Percentiles rank a stretch among this genome's conserved stretches.
Evolutionary conservation across 495 filamentous ascomycete species (phyloP).

Genomic region (Neurospora sp.): DNA sequence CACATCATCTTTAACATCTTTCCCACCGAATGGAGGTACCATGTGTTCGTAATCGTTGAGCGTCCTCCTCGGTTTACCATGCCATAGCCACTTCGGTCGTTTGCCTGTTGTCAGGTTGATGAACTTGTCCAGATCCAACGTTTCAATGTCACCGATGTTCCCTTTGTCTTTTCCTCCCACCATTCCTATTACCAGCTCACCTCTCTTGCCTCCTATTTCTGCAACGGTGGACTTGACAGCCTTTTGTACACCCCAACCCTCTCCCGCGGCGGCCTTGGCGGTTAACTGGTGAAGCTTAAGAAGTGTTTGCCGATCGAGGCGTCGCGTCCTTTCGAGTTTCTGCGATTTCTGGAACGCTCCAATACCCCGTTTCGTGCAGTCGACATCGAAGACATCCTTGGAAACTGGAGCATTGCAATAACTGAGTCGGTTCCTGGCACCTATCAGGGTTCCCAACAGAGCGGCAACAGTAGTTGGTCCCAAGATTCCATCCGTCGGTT

Average conservation of each 20-base stretch:
- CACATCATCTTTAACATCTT: slow-evolving; percentile 36
- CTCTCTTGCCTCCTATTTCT: slow-evolving; percentile 89
- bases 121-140: slow-evolving; percentile 77
- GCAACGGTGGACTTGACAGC: slow-evolving; percentile 93
- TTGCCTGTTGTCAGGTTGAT: slow-evolving; percentile 65
- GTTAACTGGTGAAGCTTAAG: slow-evolving; percentile 70
- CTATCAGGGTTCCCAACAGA: slow-evolving; percentile 76
- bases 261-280: slow-evolving; percentile 75
- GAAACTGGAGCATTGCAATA: slow-evolving; percentile 67
- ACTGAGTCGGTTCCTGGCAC: slow-evolving; percentile 79
- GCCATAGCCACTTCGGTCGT: slow-evolving; percentile 86
- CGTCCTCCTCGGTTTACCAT: slow-evolving; percentile 62
- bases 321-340: slow-evolving; percentile 64
- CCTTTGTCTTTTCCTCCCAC: slow-evolving; percentile 81
- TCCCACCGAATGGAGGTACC: slow-evolving; percentile 48
- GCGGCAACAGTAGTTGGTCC: slow-evolving; percentile 89
- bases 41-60: slow-evolving; percentile 39
- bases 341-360: slow-evolving; percentile 81
- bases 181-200: slow-evolving; percentile 88
- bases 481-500: slow-evolving; percentile 83
- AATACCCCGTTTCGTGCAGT: slow-evolving; percentile 71
- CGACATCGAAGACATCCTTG: slow-evolving; percentile 89
- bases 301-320: slow-evolving; percentile 75
- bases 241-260: slow-evolving; percentile 64
- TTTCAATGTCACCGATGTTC: slow-evolving; percentile 86